These are phyloP conservation scores for Jaltomata sinuosa DNA, from an alignment of 257 asterid species.

Conservation along the genomic window DNA sequence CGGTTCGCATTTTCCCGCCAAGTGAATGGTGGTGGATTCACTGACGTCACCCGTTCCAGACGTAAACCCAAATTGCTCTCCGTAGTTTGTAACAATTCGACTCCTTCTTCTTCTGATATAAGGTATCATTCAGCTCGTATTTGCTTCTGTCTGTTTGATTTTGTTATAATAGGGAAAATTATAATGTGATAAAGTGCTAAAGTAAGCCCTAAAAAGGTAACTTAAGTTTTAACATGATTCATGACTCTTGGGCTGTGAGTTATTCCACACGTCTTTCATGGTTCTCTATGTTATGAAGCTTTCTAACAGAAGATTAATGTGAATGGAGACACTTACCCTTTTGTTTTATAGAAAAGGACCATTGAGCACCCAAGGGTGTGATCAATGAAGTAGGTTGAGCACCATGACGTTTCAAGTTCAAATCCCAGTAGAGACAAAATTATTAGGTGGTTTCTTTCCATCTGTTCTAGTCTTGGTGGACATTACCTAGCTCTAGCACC, in stretches of 20 bases:
- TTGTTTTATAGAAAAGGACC: neutral
- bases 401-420: too few relatives aligned
- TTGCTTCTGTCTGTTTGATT: neutral
- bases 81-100: neutral
- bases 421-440: too few relatives aligned
- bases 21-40: neutral
- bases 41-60: neutral
- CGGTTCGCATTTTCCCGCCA: constrained; percentile 9
- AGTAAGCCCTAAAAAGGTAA: neutral
- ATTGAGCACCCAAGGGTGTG: too few relatives aligned
- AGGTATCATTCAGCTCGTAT: neutral
- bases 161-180: neutral
- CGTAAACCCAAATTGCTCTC: neutral
- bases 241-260: neutral
- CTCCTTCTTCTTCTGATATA: neutral
- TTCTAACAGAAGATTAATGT: neutral
- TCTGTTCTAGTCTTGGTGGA: too few relatives aligned
- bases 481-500: too few relatives aligned
- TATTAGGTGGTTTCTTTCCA: too few relatives aligned
- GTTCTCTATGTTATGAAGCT: neutral
- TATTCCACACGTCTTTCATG: neutral
- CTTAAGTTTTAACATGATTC: neutral
- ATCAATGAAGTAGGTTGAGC: too few relatives aligned
- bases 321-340: neutral
- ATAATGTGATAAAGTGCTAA: neutral